These are phyloP conservation scores for Cucumis cinereus DNA, from an alignment of 306 rosid species.

Conservation along the genomic window DNA sequence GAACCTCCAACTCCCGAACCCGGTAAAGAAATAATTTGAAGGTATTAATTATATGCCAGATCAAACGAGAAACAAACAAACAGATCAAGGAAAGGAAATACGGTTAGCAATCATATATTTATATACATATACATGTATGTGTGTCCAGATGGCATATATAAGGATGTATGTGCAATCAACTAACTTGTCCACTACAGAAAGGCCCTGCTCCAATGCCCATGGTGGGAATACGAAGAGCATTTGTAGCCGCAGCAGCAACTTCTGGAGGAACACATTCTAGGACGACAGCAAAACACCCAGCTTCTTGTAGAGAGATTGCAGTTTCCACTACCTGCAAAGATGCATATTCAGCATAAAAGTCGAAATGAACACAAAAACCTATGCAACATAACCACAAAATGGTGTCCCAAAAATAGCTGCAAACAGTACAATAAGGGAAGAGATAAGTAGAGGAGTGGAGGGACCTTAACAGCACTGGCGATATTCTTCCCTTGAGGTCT, in stretches of 20 bases:
- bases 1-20: not conserved
- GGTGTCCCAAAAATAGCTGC: not conserved
- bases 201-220: conserved; percentile 98
- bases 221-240: conserved; percentile 74
- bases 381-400: conserved; percentile 4
- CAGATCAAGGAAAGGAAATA: conserved; percentile 7
- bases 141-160: not conserved
- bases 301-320: conserved; percentile 77
- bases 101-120: not conserved
- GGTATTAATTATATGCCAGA: not conserved
- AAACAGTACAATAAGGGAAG: not conserved
- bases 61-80: not conserved
- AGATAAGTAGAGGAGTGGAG: not conserved
- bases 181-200: conserved; percentile 86
- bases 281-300: conserved; percentile 77
- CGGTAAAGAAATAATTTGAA: not conserved
- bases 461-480: conserved; percentile 71
- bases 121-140: not conserved
- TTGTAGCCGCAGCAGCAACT: conserved; percentile 75
- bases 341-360: not conserved
- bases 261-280: conserved; percentile 80
- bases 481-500: conserved; percentile 77
- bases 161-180: conserved; percentile 2
- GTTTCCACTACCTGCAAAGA: conserved; percentile 67
- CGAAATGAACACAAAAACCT: not conserved